phyloP scores from a whole-genome alignment of 2,329 filamentous ascomycete genomes.

The Xylariomycetidae sp. region DNA sequence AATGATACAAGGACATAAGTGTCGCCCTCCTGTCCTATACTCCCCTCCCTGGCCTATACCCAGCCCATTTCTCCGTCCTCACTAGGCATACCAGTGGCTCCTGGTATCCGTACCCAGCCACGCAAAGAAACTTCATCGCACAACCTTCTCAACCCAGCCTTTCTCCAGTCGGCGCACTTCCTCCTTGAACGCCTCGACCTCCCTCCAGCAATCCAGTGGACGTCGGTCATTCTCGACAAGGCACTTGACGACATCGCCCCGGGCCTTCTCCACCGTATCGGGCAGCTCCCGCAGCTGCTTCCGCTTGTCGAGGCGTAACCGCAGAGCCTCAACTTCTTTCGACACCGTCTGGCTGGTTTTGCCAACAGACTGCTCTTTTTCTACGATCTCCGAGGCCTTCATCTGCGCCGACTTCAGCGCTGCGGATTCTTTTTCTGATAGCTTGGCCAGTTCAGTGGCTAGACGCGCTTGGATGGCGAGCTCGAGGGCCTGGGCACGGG shows the following conservation, averaged over 20 bases:
- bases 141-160: conserved; percentile 80
- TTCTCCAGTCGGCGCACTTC: conserved; percentile 85
- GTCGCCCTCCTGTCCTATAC: too few species aligned
- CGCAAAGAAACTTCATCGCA: conserved; percentile 39
- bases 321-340: conserved; percentile 56
- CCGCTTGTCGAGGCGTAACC: conserved; percentile 54
- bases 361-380: conserved; percentile 25
- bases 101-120: too few species aligned
- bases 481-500: conserved; percentile 77
- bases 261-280: conserved; percentile 67
- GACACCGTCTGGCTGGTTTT: conserved; percentile 45
- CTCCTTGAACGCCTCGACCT: conserved; percentile 85
- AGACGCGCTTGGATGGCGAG: conserved; percentile 86
- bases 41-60: too few species aligned
- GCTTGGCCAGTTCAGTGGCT: conserved; percentile 74
- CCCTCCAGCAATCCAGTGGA: conserved; percentile 90
- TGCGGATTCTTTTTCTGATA: conserved; percentile 65
- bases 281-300: conserved; percentile 66
- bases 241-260: conserved; percentile 73
- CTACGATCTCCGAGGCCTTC: conserved; percentile 34
- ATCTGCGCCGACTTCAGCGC: conserved; percentile 66
- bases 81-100: too few species aligned
- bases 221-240: conserved; percentile 78
- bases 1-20: too few species aligned
- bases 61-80: background rate